A percentile compares a stretch with the other conserved stretches of the same genome.
Conservation (phyloP, 192 early-diverging fungal species). For the Rhizophagus prolifer region DNA sequence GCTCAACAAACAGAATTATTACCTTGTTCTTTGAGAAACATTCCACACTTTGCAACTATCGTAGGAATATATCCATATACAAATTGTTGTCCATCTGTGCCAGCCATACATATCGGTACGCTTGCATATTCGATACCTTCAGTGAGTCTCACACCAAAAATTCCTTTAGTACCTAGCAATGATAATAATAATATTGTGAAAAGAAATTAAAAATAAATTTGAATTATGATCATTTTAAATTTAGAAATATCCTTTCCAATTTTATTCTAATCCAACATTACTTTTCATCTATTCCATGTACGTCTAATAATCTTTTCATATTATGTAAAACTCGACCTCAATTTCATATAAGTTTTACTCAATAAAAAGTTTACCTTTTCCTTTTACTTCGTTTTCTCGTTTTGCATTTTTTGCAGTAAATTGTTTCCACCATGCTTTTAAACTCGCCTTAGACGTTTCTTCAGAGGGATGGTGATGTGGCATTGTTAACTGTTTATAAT, state of each 20-base stretch:
- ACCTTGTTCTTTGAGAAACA: constrained; percentile 44
- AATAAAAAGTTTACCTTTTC: constrained; percentile 16
- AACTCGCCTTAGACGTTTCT: constrained; percentile 1
- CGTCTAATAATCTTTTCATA: not conserved
- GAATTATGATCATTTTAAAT: not conserved
- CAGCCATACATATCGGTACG: constrained; percentile 38
- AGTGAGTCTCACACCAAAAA: constrained; percentile 42
- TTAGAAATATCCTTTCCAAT: not conserved
- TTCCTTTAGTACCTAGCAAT: constrained; percentile 19
- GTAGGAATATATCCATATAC: constrained; percentile 46
- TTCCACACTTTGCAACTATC: constrained; percentile 46
- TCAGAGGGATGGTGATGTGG: constrained; percentile 7
- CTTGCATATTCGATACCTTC: constrained; percentile 44
- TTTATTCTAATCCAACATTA: not conserved
- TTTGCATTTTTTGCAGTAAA: constrained; percentile 25
- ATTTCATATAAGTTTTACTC: not conserved
- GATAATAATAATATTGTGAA: not conserved
- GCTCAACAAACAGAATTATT: not conserved
- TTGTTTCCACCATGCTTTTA: constrained; percentile 29
- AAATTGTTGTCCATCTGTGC: constrained; percentile 19
- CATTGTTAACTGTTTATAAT: not conserved
- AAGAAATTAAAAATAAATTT: not conserved
- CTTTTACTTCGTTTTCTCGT: constrained; percentile 14
- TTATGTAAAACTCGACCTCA: not conserved
- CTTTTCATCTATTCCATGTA: not conserved